phyloP scores from a whole-genome alignment of 495 filamentous ascomycete species.

The Hypoxylon lienhwacheense region DNA sequence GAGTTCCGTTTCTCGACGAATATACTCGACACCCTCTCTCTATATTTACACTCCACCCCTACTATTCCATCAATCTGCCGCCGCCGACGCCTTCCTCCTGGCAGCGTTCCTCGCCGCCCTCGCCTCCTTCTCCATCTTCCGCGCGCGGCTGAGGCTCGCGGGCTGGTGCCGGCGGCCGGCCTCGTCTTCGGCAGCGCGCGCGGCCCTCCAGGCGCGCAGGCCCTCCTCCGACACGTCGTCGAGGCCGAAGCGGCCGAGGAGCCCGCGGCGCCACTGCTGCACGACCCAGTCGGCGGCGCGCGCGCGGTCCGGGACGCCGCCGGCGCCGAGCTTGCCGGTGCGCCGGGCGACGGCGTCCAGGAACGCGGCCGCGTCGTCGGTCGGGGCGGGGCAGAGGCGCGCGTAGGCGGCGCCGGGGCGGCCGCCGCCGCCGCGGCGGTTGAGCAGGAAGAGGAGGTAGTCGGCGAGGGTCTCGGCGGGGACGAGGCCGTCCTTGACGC shows the following conservation, averaged over 20 bases:
- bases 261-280: slow-evolving; percentile 78
- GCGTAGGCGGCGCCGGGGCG: slow-evolving; percentile 59
- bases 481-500: slow-evolving; percentile 86
- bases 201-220: slow-evolving; percentile 36
- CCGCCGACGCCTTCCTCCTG: slow-evolving; percentile 29
- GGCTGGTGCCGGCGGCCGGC: too few relatives aligned
- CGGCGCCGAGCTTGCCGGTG: slow-evolving; percentile 75
- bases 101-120: slow-evolving; percentile 40
- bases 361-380: slow-evolving; percentile 76
- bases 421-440: slow-evolving; percentile 63
- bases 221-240: slow-evolving; percentile 71
- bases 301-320: slow-evolving; percentile 70
- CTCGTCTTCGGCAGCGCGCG: slow-evolving; percentile 39
- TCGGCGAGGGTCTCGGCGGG: slow-evolving; percentile 75
- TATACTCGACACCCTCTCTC: too few relatives aligned
- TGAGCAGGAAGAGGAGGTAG: slow-evolving; percentile 84
- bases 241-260: slow-evolving; percentile 74
- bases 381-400: slow-evolving; percentile 67
- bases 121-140: slow-evolving; percentile 48
- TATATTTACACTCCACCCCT: too few relatives aligned
- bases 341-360: slow-evolving; percentile 67
- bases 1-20: too few relatives aligned
- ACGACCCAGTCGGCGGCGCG: slow-evolving; percentile 80
- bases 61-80: slow-evolving; percentile 2
- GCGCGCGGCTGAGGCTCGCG: slow-evolving; percentile 50